Conservation (phyloP, 257 asterid genomes). For the Jacaranda copaia region DNA sequence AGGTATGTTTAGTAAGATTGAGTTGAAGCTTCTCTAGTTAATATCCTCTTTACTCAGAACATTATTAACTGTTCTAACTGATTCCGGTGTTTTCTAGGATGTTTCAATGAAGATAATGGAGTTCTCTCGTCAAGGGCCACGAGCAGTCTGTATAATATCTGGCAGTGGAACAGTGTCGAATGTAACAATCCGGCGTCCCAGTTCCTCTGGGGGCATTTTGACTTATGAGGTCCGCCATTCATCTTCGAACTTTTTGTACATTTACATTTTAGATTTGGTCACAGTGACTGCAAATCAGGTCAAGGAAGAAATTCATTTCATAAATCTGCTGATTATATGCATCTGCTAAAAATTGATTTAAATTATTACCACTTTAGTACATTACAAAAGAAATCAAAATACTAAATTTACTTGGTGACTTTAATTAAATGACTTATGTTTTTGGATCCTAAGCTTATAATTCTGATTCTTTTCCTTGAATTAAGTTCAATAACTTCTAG, state of each 20-base stretch:
- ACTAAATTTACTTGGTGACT: background rate
- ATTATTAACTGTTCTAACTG: constrained; percentile 15
- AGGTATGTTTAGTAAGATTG: constrained; percentile 53
- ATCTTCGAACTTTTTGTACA: constrained; percentile 1
- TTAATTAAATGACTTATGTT: background rate
- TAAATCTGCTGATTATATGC: background rate
- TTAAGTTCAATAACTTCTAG: too few relatives aligned
- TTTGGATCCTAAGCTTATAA: background rate
- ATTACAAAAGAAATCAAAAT: background rate
- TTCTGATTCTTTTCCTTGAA: too few relatives aligned
- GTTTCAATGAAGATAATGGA: constrained; percentile 69
- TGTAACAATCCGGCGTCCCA: constrained; percentile 79
- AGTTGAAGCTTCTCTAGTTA: constrained; percentile 17
- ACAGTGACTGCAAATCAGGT: background rate
- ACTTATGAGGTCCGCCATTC: constrained; percentile 70
- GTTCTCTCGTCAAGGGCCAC: constrained; percentile 81
- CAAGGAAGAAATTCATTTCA: background rate
- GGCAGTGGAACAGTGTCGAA: constrained; percentile 78
- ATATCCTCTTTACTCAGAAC: background rate
- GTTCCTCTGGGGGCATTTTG: constrained; percentile 77
- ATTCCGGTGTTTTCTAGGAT: constrained; percentile 56
- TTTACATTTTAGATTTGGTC: constrained; percentile 2
- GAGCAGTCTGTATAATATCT: constrained; percentile 82
- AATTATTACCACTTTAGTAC: background rate
- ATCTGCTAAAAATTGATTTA: too few relatives aligned